A percentile compares a stretch with the other conserved stretches of the same genome.
Conservation (phyloP, 2,329 filamentous ascomycete genomes). For the Helotiales sp. region DNA sequence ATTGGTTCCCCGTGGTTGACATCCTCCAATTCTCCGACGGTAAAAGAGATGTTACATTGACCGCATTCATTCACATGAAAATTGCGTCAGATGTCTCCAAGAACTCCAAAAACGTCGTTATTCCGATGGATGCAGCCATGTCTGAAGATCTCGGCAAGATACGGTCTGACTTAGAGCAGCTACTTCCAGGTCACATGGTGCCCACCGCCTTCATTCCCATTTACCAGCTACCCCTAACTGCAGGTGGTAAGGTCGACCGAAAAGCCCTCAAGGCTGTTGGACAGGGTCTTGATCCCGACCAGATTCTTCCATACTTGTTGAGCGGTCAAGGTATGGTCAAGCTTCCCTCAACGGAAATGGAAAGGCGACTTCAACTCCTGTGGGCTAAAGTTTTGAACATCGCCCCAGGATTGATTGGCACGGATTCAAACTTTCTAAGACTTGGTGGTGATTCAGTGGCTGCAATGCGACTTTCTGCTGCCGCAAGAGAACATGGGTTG, state of each 20-base stretch:
- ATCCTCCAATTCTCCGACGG: neutral
- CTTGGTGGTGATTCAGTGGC: slow-evolving; percentile 53
- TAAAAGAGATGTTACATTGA: slow-evolving; percentile 21
- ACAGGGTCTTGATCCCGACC: neutral
- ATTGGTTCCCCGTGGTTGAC: neutral
- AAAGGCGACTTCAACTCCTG: slow-evolving; percentile 42
- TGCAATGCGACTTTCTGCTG: slow-evolving; percentile 50
- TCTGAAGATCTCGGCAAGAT: neutral
- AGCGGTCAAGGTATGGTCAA: neutral
- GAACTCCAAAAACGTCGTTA: neutral
- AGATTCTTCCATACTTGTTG: neutral
- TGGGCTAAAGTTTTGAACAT: slow-evolving; percentile 51
- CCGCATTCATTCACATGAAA: slow-evolving; percentile 43
- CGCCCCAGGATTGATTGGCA: slow-evolving; percentile 23
- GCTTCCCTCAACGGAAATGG: slow-evolving; percentile 8
- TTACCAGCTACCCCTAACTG: neutral
- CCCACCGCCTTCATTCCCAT: slow-evolving; percentile 12
- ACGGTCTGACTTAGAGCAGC: slow-evolving; percentile 2
- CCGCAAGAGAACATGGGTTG: slow-evolving; percentile 20
- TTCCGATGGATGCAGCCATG: neutral
- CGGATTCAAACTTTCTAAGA: slow-evolving; percentile 45
- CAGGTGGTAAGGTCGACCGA: slow-evolving; percentile 12
- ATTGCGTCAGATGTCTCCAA: neutral
- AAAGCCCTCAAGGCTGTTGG: slow-evolving; percentile 8
- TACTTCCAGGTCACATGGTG: slow-evolving; percentile 12